phyloP scores from a whole-genome alignment of 176 grass and related monocot species.

The Typha latifolia region DNA sequence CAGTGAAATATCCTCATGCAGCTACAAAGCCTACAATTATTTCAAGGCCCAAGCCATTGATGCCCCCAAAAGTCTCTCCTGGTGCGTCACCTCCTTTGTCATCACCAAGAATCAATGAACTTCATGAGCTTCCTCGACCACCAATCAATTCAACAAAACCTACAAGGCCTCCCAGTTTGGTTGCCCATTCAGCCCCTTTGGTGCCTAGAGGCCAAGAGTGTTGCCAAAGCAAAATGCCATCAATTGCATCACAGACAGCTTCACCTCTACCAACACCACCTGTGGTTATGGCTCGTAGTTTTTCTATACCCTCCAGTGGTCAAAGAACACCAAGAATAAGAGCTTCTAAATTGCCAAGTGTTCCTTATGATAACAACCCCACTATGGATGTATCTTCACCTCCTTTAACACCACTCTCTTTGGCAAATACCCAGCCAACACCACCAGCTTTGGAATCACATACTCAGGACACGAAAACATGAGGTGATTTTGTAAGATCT shows the following conservation, averaged over 20 bases:
- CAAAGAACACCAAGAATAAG: constrained; percentile 37
- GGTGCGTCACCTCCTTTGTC: constrained; percentile 40
- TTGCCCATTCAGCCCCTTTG: constrained; percentile 75
- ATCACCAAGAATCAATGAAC: constrained; percentile 79
- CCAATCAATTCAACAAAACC: constrained; percentile 40
- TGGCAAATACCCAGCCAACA: neutral
- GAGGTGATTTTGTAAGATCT: neutral
- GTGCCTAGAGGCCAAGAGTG: constrained; percentile 34
- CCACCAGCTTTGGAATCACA: neutral
- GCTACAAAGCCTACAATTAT: constrained; percentile 24
- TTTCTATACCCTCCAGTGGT: constrained; percentile 86
- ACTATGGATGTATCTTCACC: constrained; percentile 1
- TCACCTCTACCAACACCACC: constrained; percentile 81
- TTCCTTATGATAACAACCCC: neutral
- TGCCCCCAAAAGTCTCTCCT: neutral
- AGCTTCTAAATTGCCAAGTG: constrained; percentile 23
- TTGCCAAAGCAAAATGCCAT: constrained; percentile 34
- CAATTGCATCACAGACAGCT: constrained; percentile 44
- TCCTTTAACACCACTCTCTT: constrained; percentile 5
- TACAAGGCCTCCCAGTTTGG: constrained; percentile 43
- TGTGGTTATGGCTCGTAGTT: constrained; percentile 73
- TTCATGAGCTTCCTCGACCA: constrained; percentile 87
- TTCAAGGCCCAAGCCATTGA: constrained; percentile 30
- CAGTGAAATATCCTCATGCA: constrained; percentile 41
- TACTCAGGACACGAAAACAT: constrained; percentile 1